Evolutionary conservation across 371 early-diverging fungal species (phyloP).

Genomic region (Mucor irregularis): DNA sequence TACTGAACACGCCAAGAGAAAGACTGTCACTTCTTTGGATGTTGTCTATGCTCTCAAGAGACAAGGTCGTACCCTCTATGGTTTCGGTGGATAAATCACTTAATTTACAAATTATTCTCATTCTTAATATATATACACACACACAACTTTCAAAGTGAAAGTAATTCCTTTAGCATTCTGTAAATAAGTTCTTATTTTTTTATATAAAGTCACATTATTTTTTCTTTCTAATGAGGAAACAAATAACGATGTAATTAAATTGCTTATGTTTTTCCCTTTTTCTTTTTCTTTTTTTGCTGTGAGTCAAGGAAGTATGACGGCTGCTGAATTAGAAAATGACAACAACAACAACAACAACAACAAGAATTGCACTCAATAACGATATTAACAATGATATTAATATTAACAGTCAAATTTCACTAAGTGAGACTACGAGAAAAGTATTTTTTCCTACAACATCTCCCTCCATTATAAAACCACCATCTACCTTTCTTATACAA

Average conservation of each 20-base stretch:
- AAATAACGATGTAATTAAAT: neutral
- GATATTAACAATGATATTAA: too few relatives aligned
- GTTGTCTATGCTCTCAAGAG: slow-evolving; percentile 99
- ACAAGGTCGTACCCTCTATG: slow-evolving; percentile 95
- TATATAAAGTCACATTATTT: neutral
- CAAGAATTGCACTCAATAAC: too few relatives aligned
- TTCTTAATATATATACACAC: neutral
- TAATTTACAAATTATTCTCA: too few relatives aligned
- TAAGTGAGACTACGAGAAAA: slow-evolving; percentile 19
- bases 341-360: slow-evolving; percentile 2
- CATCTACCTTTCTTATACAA: slow-evolving; percentile 6
- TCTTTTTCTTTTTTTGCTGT: slow-evolving; percentile 1
- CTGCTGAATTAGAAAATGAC: neutral
- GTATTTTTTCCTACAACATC: slow-evolving; percentile 10
- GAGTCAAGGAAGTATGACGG: neutral
- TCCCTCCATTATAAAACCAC: neutral
- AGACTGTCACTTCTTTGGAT: slow-evolving; percentile 89
- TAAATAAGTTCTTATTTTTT: slow-evolving; percentile 1
- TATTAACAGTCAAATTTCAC: slow-evolving; percentile 5
- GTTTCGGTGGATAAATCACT: slow-evolving; percentile 33
- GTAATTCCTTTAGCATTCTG: slow-evolving; percentile 11
- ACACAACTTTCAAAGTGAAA: too few relatives aligned
- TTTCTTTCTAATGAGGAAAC: neutral
- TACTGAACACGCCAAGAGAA: slow-evolving; percentile 99
- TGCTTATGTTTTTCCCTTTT: neutral